Conservation (phyloP, 306 rosid species). For the Canavalia gladiata region DNA sequence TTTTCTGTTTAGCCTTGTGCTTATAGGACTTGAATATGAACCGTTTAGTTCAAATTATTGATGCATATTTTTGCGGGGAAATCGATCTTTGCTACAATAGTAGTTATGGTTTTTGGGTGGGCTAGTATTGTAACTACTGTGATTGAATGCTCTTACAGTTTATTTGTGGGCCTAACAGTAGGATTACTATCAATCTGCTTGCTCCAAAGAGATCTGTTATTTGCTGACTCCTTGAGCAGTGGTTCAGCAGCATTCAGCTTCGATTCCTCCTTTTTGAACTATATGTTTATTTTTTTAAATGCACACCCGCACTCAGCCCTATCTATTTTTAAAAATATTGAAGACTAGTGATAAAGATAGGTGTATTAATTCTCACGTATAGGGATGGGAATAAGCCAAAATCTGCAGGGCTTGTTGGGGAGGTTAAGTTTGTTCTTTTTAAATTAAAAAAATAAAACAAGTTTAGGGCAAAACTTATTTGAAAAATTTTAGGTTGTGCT, state of each 20-base stretch:
- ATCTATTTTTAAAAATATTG: background rate
- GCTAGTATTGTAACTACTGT: background rate
- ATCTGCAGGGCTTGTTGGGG: too few relatives aligned
- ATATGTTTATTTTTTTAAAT: background rate
- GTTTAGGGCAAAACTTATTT: too few relatives aligned
- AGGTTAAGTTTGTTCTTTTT: too few relatives aligned
- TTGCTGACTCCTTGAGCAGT: background rate
- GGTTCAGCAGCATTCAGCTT: background rate
- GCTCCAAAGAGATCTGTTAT: background rate
- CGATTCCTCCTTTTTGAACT: background rate
- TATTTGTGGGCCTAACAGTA: background rate
- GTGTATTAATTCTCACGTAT: background rate
- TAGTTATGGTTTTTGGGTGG: too few relatives aligned
- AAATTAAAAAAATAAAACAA: too few relatives aligned
- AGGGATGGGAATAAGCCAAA: too few relatives aligned
- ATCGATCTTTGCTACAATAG: constrained; percentile 16
- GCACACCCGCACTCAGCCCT: background rate
- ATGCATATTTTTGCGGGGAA: constrained; percentile 23
- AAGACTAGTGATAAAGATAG: background rate
- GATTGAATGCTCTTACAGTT: constrained; percentile 6
- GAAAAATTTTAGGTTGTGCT: too few relatives aligned
- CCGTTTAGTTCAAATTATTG: constrained; percentile 21
- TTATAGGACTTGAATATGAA: constrained; percentile 27
- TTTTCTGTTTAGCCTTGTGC: constrained; percentile 36
- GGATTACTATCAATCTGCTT: background rate